Evolutionary conservation across 441 rosid genomes (phyloP), one percentile per base, ranked within the genome.

Genomic region (Raphanus hybrid): DNA sequence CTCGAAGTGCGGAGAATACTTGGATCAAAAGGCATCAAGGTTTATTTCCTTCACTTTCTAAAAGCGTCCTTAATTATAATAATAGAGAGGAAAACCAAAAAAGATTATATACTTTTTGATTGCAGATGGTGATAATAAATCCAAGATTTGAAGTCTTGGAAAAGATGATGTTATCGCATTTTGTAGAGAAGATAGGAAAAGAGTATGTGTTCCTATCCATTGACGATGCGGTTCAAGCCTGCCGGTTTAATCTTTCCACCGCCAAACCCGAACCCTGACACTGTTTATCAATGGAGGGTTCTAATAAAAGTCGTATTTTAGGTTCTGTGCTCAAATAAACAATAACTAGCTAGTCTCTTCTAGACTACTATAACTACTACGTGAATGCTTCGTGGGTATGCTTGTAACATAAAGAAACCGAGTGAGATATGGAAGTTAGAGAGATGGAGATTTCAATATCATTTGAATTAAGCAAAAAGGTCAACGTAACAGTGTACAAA

Each of bases 91-190:
- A 23, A 23, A 23, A 55, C 37, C 7, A 55, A 34, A 43, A 23
- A 43, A 14, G 3, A 60, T 20, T 27, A 9, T 64, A 11, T 64
- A n/a, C 45, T 35, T 54, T 18, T 18, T 29, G 10, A 23, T 71
- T 70, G 73, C 83, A 94, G 98, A 61, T 91, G 82, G 82, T 80
- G 71, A 71, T 94, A 59, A 78, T 94, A 69, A 92, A 94, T 61
- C 97, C 99, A 7, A 86, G 97, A 75, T 48, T 82, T 9, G 97
- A 84, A 15, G 94, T 94, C 1, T 60, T 92, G 75, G 99, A 94
- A 81, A 94, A 94, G 87, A 78, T 94, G 96, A 88, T 84, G 39
- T 71, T 85, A 60, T 77, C 99, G 0, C 74, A 86, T 7, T 87
- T 94, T 45, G 77, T 82, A 2, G 94, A 91, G 59, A 75, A 63